These are phyloP conservation scores for Teratosphaeria epicoccoides DNA, from an alignment of 2,329 filamentous ascomycete species.

Conservation along the genomic window DNA sequence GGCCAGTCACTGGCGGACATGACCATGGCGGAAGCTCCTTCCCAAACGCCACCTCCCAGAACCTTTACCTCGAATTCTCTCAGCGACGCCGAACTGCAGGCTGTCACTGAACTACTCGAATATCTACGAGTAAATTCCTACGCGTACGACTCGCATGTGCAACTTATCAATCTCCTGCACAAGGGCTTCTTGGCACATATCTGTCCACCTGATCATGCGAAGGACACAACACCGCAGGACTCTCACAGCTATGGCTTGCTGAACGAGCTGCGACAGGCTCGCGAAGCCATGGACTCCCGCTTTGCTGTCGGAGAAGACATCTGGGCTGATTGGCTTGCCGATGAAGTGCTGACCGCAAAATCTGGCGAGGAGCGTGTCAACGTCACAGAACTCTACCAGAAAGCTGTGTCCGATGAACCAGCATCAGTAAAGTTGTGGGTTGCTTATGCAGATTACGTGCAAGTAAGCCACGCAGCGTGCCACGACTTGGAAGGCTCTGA, in stretches of 20 bases:
- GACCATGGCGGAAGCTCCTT: slow-evolving; percentile 37
- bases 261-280: slow-evolving; percentile 37
- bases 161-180: slow-evolving; percentile 39
- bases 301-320: slow-evolving; percentile 65
- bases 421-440: slow-evolving; percentile 66
- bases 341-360: slow-evolving; percentile 52
- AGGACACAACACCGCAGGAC: slow-evolving; percentile 14
- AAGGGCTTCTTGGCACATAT: slow-evolving; percentile 37
- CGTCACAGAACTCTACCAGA: slow-evolving; percentile 61
- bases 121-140: slow-evolving; percentile 38
- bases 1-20: slow-evolving; percentile 35
- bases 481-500: slow-evolving; percentile 44
- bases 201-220: slow-evolving; percentile 9
- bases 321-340: slow-evolving; percentile 68
- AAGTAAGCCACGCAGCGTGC: slow-evolving; percentile 56
- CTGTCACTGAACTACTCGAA: slow-evolving; percentile 34
- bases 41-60: slow-evolving; percentile 32
- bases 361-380: slow-evolving; percentile 57
- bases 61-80: slow-evolving; percentile 33
- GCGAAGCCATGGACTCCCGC: slow-evolving; percentile 50
- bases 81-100: slow-evolving; percentile 33
- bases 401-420: slow-evolving; percentile 59
- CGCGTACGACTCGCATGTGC: slow-evolving; percentile 39
- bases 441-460: slow-evolving; percentile 68
- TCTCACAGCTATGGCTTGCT: slow-evolving; percentile 36